Conservation (phyloP, 169 alveolate species). For the Cryptosporidium tyzzeri region DNA sequence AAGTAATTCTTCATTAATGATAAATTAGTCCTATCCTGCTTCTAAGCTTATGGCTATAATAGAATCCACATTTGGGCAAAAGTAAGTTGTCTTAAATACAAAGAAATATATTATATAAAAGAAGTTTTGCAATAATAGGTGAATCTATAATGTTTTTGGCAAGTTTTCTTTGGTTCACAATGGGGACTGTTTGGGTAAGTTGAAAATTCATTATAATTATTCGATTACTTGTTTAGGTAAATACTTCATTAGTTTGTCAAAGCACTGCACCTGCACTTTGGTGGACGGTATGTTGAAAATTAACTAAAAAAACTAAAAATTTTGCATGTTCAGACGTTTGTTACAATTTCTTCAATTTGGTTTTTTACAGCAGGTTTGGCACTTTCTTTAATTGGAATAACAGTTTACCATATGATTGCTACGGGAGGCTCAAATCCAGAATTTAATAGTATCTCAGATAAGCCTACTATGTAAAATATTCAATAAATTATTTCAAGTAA, state of each 20-base stretch:
- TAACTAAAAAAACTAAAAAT: not conserved
- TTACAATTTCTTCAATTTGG: slow-evolving; percentile 72
- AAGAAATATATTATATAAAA: not conserved
- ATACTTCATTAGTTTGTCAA: slow-evolving; percentile 66
- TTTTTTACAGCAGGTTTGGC: slow-evolving; percentile 69
- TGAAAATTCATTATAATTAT: not conserved
- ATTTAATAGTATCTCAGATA: slow-evolving; percentile 44
- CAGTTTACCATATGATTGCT: slow-evolving; percentile 65
- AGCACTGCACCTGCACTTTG: slow-evolving; percentile 73
- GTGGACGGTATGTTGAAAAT: slow-evolving; percentile 74
- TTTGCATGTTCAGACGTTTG: slow-evolving; percentile 26
- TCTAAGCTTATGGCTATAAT: slow-evolving; percentile 21
- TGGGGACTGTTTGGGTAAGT: slow-evolving; percentile 77
- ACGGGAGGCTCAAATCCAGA: slow-evolving; percentile 76
- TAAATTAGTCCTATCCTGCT: slow-evolving; percentile 60
- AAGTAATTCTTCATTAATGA: not conserved
- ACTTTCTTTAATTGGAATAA: slow-evolving; percentile 70
- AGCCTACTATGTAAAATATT: not conserved
- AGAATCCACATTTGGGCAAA: slow-evolving; percentile 57
- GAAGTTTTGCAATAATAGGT: slow-evolving; percentile 53
- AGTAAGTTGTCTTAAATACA: slow-evolving; percentile 15
- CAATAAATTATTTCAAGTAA: not conserved
- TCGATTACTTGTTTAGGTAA: slow-evolving; percentile 22
- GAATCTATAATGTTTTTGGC: slow-evolving; percentile 37
- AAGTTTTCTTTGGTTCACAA: slow-evolving; percentile 73